A percentile compares a stretch with the other conserved stretches of the same genome.
Conservation (phyloP, 495 filamentous ascomycete species). For the Aspergillus baeticus region DNA sequence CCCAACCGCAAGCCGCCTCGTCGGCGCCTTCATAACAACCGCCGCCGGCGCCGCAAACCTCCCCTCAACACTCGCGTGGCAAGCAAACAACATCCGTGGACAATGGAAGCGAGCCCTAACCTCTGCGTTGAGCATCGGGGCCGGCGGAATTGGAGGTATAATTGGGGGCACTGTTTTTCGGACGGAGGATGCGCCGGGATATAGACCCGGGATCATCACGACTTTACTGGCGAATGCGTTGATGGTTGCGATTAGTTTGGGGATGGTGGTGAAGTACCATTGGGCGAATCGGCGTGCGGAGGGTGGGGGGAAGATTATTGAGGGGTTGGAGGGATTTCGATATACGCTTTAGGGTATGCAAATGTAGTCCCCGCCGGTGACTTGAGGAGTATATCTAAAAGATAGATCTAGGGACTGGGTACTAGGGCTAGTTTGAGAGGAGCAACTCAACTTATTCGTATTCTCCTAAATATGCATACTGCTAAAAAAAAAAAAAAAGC, state of each 20-base stretch:
- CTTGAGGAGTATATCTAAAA: too few species aligned
- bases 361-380: too few species aligned
- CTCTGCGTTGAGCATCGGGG: slow-evolving; percentile 51
- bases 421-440: too few species aligned
- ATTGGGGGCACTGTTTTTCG: slow-evolving; percentile 52
- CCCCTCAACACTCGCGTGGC: slow-evolving; percentile 54
- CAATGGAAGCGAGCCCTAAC: slow-evolving; percentile 64
- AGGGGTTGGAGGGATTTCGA: slow-evolving; percentile 37
- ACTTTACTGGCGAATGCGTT: slow-evolving; percentile 34
- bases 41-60: slow-evolving; percentile 61
- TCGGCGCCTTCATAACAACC: slow-evolving; percentile 62
- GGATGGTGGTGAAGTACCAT: slow-evolving; percentile 22
- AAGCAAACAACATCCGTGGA: slow-evolving; percentile 64
- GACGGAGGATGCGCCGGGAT: slow-evolving; percentile 47
- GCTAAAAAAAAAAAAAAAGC: too few species aligned
- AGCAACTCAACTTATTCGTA: too few species aligned
- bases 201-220: slow-evolving; percentile 43
- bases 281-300: slow-evolving; percentile 49
- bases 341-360: slow-evolving; percentile 21
- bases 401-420: too few species aligned
- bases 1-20: slow-evolving; percentile 53
- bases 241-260: slow-evolving; percentile 27
- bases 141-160: slow-evolving; percentile 61
- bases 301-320: slow-evolving; percentile 43
- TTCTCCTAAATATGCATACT: too few species aligned